Evolutionary conservation across 257 asterid genomes (phyloP), one percentile per base, ranked within the genome.

Genomic region (Fraxinus excelsior): DNA sequence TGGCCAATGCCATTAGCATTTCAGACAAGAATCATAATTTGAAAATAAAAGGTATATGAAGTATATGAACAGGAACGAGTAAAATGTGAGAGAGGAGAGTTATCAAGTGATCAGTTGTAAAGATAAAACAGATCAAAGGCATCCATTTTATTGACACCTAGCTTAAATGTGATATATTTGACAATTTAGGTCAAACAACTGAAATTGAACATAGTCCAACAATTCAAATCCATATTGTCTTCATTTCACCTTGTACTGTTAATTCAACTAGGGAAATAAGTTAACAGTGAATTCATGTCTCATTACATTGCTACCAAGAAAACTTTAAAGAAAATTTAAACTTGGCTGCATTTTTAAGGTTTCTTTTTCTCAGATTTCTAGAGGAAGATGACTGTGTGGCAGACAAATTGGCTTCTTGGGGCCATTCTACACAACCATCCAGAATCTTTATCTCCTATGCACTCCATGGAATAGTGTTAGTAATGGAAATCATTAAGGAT

Each of bases 21-120:
- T 28, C 72, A 49, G 74, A 37, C 29, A 58, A 23, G 9, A 37
- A 8, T 72, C 58, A 35, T 44, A 31, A 37, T 29, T 26, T 1
- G 37, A 32, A 74, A 69, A 28, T 58, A 67, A 26, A 62, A 38
- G 28, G 38, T 12, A 26, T 11, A 29, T 65, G 4, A 67, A 25
- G 72, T 65, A 11, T 67, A 42, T 32, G 77, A 9, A 5, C 8
- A 19, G 21, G 51, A 42, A 70, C 64, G 28, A 67, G 72, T 60
- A 60, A 38, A 28, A 18, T 51, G 42, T 56, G 60, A 53, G 46
- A 70, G 11, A 3, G 14, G 40, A 67, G 35, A 62, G 21, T 64
- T 42, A 34, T 66, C 37, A 53, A 67, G 82, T 46, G 60, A 74
- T 11, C 40, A 35, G 70, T 56, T 62, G 53, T 6, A 40, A 65